These are phyloP conservation scores for Rusavskia elegans DNA, from an alignment of 495 filamentous ascomycete genomes.

Conservation along the genomic window DNA sequence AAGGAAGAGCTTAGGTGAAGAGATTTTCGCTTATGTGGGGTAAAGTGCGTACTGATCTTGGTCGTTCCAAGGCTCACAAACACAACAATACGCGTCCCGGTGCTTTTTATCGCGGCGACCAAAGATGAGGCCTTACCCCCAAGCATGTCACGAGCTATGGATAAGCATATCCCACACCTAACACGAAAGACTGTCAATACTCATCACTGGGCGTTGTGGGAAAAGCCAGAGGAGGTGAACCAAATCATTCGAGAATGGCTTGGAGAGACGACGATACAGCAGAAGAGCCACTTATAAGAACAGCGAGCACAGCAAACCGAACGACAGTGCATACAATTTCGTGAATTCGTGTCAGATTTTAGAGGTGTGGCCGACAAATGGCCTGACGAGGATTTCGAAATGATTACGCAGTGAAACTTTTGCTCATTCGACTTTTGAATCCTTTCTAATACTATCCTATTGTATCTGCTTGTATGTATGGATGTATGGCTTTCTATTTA, in stretches of 20 bases:
- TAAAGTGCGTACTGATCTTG: not conserved
- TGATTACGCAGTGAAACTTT: too few species aligned
- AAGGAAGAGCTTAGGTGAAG: constrained; percentile 51
- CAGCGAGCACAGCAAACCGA: too few species aligned
- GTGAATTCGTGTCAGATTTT: too few species aligned
- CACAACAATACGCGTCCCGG: constrained; percentile 44
- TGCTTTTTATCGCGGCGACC: constrained; percentile 59
- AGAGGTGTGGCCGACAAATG: too few species aligned
- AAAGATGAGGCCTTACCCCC: constrained; percentile 54
- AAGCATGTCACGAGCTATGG: constrained; percentile 50
- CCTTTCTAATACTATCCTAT: too few species aligned
- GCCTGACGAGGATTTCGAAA: too few species aligned
- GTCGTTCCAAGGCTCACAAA: constrained; percentile 15
- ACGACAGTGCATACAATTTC: not conserved
- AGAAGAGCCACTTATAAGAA: constrained; percentile 10
- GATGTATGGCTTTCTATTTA: too few species aligned
- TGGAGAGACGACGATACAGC: constrained; percentile 21
- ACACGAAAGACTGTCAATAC: constrained; percentile 41
- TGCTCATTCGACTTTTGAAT: too few species aligned
- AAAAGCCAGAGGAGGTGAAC: constrained; percentile 44
- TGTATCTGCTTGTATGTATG: too few species aligned
- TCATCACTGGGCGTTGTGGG: constrained; percentile 55
- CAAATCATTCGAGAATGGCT: constrained; percentile 30
- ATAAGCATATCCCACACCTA: constrained; percentile 42
- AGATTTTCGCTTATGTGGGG: not conserved